These are phyloP conservation scores for Boletus coccyginus DNA, from an alignment of 768 basidiomycete species.

Conservation along the genomic window DNA sequence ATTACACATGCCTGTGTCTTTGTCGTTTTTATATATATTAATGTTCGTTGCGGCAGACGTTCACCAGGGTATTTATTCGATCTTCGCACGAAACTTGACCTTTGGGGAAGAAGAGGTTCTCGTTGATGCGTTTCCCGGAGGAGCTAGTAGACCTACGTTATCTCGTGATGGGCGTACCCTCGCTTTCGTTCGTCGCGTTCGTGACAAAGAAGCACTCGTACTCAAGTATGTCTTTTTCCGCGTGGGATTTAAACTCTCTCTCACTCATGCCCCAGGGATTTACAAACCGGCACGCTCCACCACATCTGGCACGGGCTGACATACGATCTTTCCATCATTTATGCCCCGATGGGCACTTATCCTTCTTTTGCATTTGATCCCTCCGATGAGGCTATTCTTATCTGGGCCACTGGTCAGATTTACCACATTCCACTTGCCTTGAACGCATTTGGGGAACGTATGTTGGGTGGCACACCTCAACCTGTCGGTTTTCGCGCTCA, in stretches of 20 bases:
- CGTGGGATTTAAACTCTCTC: background rate
- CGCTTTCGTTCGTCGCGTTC: conserved; percentile 70
- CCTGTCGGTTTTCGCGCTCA: conserved; percentile 60
- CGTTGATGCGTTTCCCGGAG: conserved; percentile 59
- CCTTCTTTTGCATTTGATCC: conserved; percentile 64
- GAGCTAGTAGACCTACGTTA: conserved; percentile 70
- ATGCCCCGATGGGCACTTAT: conserved; percentile 78
- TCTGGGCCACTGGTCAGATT: conserved; percentile 75
- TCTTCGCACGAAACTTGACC: conserved; percentile 65
- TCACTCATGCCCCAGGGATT: conserved; percentile 45
- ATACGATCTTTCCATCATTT: conserved; percentile 61
- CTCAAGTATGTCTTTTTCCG: conserved; percentile 49
- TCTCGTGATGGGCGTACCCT: conserved; percentile 67
- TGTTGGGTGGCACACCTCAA: conserved; percentile 38
- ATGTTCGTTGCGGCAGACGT: conserved; percentile 44
- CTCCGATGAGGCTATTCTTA: conserved; percentile 42
- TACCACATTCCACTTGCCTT: conserved; percentile 51
- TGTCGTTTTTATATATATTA: background rate
- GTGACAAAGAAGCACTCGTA: conserved; percentile 71
- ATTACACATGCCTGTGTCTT: background rate
- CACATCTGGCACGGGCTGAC: conserved; percentile 67
- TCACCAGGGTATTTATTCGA: conserved; percentile 67
- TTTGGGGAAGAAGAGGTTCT: conserved; percentile 49
- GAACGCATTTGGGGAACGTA: conserved; percentile 45
- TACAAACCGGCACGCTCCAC: conserved; percentile 61